phyloP scores from a whole-genome alignment of 345 rosid species.

The Lepidium didymum region DNA sequence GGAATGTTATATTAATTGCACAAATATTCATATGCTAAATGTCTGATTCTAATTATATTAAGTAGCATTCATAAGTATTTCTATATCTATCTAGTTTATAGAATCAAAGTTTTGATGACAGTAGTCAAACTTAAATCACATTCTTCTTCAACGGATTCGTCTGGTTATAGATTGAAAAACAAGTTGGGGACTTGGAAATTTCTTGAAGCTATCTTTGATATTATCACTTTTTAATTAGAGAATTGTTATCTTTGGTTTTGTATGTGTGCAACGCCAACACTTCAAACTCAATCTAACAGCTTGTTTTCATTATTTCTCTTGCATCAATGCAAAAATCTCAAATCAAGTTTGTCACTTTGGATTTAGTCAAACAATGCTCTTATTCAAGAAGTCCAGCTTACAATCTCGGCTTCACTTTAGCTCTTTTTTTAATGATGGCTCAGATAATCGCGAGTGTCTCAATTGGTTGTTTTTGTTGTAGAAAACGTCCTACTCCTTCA shows the following conservation, averaged over 20 bases:
- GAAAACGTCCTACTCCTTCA: conserved; percentile 43
- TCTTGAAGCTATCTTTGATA: not conserved
- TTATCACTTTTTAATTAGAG: not conserved
- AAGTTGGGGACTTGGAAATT: not conserved
- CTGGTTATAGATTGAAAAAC: not conserved
- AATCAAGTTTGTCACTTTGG: conserved; percentile 35
- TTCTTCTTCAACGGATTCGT: not conserved
- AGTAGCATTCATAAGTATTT: not conserved
- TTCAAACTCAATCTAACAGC: not conserved
- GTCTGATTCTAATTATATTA: too few species aligned
- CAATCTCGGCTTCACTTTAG: conserved; percentile 63
- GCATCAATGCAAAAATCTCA: conserved; percentile 46
- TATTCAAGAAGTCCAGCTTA: conserved; percentile 71
- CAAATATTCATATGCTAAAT: too few species aligned
- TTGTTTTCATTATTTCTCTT: not conserved
- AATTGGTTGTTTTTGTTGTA: conserved; percentile 79
- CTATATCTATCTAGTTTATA: not conserved
- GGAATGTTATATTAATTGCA: not conserved
- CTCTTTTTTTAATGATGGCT: conserved; percentile 55
- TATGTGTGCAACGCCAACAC: not conserved
- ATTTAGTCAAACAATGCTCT: conserved; percentile 43
- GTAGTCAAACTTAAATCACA: not conserved
- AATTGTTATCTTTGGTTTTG: not conserved
- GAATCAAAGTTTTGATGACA: not conserved
- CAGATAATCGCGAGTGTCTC: conserved; percentile 52